These are phyloP conservation scores for Dioscorea zingiberensis DNA, from an alignment of 106 monocot species.

Conservation along the genomic window DNA sequence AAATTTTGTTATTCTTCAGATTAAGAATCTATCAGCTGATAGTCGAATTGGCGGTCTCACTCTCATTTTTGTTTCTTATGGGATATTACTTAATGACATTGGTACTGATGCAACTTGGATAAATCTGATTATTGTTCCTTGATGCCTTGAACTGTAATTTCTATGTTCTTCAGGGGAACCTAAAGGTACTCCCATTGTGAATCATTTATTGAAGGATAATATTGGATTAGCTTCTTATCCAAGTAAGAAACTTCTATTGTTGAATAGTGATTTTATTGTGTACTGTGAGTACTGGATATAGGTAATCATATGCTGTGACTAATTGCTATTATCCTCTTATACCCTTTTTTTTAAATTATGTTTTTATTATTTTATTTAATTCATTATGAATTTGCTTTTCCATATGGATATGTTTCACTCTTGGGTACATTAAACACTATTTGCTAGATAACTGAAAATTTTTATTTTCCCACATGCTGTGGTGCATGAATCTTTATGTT, in stretches of 20 bases:
- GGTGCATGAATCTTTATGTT: no score
- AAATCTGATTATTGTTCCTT: neutral
- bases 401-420: no score
- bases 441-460: no score
- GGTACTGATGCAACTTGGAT: neutral
- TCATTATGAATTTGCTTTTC: no score
- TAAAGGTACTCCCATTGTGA: slow-evolving; percentile 18
- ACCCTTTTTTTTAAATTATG: no score
- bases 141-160: neutral
- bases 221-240: slow-evolving; percentile 16
- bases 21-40: slow-evolving; percentile 56
- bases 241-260: slow-evolving; percentile 18
- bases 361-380: no score
- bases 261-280: no score
- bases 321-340: no score
- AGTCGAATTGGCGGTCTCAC: slow-evolving; percentile 39
- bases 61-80: slow-evolving; percentile 60
- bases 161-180: slow-evolving; percentile 25
- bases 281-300: no score
- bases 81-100: slow-evolving; percentile 23
- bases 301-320: no score
- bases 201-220: slow-evolving; percentile 13
- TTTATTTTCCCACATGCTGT: no score
- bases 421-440: no score
- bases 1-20: slow-evolving; percentile 74